phyloP scores from a whole-genome alignment of 1,284 basidiomycete species.

The Trichosporon ovoides region DNA sequence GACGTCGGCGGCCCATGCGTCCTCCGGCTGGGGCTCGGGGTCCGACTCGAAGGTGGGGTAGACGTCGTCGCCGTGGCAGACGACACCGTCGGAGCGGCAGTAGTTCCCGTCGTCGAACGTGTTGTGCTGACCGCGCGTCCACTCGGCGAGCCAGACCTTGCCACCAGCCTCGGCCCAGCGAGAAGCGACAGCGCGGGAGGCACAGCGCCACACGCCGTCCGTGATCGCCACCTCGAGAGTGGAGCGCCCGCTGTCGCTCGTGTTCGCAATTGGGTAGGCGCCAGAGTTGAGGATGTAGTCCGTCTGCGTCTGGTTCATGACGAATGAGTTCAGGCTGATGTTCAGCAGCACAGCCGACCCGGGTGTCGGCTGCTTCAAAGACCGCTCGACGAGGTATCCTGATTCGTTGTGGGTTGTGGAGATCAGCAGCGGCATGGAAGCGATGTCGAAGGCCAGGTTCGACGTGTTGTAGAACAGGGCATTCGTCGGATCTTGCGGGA shows the following conservation, averaged over 20 bases:
- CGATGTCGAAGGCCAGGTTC: conserved; percentile 57
- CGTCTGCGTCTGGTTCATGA: conserved; percentile 52
- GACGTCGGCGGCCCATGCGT: conserved; percentile 19
- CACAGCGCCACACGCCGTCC: conserved; percentile 56
- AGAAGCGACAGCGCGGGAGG: conserved; percentile 63
- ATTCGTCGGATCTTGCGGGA: conserved; percentile 54
- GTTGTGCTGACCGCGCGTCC: conserved; percentile 63
- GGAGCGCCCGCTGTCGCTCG: conserved; percentile 48
- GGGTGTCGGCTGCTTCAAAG: too few relatives aligned
- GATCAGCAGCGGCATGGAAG: conserved; percentile 59
- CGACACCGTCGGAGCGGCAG: conserved; percentile 31
- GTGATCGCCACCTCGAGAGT: conserved; percentile 61
- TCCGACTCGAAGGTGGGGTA: conserved; percentile 31
- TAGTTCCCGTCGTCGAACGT: conserved; percentile 53
- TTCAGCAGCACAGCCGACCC: conserved; percentile 53
- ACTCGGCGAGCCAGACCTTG: conserved; percentile 63
- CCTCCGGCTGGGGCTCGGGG: neutral
- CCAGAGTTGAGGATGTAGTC: conserved; percentile 52
- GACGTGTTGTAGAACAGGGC: conserved; percentile 61
- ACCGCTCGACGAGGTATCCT: conserved; percentile 57
- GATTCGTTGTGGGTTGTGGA: conserved; percentile 66
- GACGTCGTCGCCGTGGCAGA: conserved; percentile 47
- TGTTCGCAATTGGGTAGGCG: conserved; percentile 53
- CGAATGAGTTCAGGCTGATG: neutral
- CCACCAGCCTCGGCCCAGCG: conserved; percentile 62